Conservation (phyloP, 805 yeast species). For the Candida orba region DNA sequence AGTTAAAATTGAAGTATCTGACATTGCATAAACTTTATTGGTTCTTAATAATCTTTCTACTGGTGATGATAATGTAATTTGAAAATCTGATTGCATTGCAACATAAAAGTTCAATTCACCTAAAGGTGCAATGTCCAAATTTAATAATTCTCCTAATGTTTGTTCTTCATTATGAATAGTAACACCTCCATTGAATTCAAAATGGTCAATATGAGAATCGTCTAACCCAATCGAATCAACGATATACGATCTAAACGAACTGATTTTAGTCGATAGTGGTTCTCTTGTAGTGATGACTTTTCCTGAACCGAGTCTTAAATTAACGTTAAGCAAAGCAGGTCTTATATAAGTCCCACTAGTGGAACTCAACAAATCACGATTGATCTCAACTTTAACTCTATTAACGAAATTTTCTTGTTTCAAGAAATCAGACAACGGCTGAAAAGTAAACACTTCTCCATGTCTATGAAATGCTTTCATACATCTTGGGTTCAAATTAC, state of each 20-base stretch:
- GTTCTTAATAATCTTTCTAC: conserved; percentile 10
- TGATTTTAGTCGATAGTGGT: conserved; percentile 9
- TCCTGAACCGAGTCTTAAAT: conserved; percentile 16
- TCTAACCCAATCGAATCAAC: conserved; percentile 13
- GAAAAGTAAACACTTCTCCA: conserved; percentile 11
- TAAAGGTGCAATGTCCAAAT: conserved; percentile 29
- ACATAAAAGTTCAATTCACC: conserved; percentile 24
- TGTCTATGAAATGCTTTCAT: conserved; percentile 9
- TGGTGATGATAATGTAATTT: conserved; percentile 22
- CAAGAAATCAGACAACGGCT: conserved; percentile 13
- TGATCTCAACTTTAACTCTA: conserved; percentile 18
- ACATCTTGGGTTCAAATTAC: conserved; percentile 13
- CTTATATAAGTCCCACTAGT: conserved; percentile 1
- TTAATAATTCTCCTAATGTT: conserved; percentile 23
- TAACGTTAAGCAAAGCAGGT: conserved; percentile 14
- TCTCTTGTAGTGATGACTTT: conserved; percentile 10
- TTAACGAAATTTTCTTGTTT: conserved; percentile 5
- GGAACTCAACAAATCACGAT: conserved; percentile 4
- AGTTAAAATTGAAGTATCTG: conserved; percentile 15
- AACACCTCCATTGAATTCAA: conserved; percentile 18
- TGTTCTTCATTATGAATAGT: conserved; percentile 12
- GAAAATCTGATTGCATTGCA: conserved; percentile 16
- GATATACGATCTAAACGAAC: conserved; percentile 11
- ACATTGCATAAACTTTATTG: conserved; percentile 8
- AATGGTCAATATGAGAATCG: conserved; percentile 10